Percentiles rank a stretch among this genome's conserved stretches.
phyloP scores from a whole-genome alignment of 2,329 filamentous ascomycete genomes.

The Periconia sp. region DNA sequence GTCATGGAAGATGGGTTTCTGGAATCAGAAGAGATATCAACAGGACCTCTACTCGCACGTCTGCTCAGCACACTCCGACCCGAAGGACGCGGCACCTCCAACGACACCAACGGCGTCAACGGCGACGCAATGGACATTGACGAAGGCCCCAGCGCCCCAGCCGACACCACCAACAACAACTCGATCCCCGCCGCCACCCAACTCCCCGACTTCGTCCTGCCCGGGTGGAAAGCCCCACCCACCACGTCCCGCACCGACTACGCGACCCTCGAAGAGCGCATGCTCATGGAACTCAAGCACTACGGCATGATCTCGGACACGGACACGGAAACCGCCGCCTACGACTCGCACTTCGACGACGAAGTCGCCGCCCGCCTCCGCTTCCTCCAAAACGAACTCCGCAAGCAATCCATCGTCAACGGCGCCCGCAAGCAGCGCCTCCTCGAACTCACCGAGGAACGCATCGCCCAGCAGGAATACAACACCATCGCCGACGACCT shows the following conservation, averaged over 20 bases:
- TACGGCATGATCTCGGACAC: constrained; percentile 83
- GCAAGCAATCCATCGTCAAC: constrained; percentile 82
- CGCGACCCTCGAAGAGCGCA: constrained; percentile 81
- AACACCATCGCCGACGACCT: constrained; percentile 95
- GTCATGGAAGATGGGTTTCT: constrained; percentile 82
- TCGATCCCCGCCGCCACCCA: constrained; percentile 69
- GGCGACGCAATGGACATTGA: constrained; percentile 52
- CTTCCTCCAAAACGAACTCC: constrained; percentile 78
- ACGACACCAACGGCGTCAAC: constrained; percentile 58
- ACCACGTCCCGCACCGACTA: constrained; percentile 73
- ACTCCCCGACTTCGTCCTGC: constrained; percentile 75
- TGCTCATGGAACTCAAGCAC: constrained; percentile 87
- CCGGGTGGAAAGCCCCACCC: constrained; percentile 77
- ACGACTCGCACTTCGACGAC: constrained; percentile 88
- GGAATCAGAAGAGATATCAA: constrained; percentile 85
- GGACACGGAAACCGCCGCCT: constrained; percentile 69
- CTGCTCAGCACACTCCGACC: constrained; percentile 80
- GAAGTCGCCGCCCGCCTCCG: constrained; percentile 90
- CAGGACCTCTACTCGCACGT: constrained; percentile 81
- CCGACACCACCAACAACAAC: constrained; percentile 39
- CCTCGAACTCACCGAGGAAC: constrained; percentile 83
- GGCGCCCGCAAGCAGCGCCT: constrained; percentile 86
- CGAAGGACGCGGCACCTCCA: constrained; percentile 65
- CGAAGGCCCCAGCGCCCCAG: constrained; percentile 39
- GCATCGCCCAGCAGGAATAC: constrained; percentile 96